Percentiles rank a stretch among this genome's conserved stretches.
These are phyloP conservation scores for Tillandsia leiboldiana DNA, from an alignment of 176 grass and related monocot genomes.

Conservation along the genomic window DNA sequence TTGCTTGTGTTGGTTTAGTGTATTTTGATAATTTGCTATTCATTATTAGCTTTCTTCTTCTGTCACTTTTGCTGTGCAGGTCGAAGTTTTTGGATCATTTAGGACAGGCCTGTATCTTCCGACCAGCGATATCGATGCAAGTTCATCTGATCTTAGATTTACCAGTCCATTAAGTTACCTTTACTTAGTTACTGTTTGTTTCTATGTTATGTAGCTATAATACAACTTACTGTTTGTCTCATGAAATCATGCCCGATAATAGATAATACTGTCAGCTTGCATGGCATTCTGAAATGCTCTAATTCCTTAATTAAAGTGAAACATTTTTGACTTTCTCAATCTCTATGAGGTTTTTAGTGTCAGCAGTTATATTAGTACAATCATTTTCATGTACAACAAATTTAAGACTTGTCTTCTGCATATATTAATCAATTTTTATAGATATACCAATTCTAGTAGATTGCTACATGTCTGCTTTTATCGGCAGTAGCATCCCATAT, in stretches of 20 bases:
- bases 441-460: neutral
- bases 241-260: no score
- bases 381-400: no score
- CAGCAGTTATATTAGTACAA: no score
- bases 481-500: neutral
- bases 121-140: conserved; percentile 87
- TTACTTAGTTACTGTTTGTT: conserved; percentile 1
- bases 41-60: conserved; percentile 9
- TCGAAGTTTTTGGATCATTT: conserved; percentile 95
- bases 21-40: neutral
- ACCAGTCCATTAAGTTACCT: neutral
- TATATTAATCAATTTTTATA: no score
- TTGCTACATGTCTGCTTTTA: neutral
- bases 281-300: neutral
- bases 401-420: no score
- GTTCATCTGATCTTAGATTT: conserved; percentile 14
- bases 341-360: no score
- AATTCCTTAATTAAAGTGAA: no score
- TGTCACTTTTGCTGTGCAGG: conserved; percentile 35
- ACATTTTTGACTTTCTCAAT: no score
- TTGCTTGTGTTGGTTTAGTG: neutral
- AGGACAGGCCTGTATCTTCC: conserved; percentile 92
- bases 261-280: neutral
- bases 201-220: no score
- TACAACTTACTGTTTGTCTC: no score